phyloP scores from a whole-genome alignment of 2,329 filamentous ascomycete genomes.

The Sporothrix brunneoviolacea region DNA sequence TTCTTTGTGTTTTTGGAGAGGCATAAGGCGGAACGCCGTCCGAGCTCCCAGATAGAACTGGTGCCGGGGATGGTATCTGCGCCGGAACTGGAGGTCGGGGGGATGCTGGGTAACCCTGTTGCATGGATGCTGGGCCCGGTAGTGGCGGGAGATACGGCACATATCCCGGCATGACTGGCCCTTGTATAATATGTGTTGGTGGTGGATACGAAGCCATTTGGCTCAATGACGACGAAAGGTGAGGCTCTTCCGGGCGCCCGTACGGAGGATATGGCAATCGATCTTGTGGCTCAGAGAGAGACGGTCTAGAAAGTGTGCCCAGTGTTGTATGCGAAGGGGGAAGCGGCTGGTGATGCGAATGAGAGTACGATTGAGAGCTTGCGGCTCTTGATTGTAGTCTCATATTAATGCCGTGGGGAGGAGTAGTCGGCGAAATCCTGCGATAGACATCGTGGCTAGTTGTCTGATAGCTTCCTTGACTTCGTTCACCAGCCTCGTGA shows the following conservation, averaged over 20 bases:
- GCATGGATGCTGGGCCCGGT: conserved; percentile 16
- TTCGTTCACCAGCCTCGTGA: conserved; percentile 50
- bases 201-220: conserved; percentile 23
- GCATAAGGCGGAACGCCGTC: conserved; percentile 35
- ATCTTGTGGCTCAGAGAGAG: conserved; percentile 32
- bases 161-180: conserved; percentile 25
- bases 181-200: conserved; percentile 21
- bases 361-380: not conserved
- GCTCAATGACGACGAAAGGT: conserved; percentile 22
- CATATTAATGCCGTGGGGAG: conserved; percentile 29
- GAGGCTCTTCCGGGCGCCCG: conserved; percentile 29
- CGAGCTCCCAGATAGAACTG: conserved; percentile 15
- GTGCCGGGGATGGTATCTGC: conserved; percentile 36
- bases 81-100: conserved; percentile 33
- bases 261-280: conserved; percentile 33
- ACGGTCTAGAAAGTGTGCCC: conserved; percentile 25
- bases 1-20: conserved; percentile 56
- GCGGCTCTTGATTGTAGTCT: conserved; percentile 20
- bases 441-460: conserved; percentile 49
- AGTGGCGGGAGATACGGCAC: conserved; percentile 22
- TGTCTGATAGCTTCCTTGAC: conserved; percentile 40
- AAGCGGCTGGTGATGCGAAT: conserved; percentile 6
- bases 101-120: conserved; percentile 15
- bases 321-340: not conserved
- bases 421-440: conserved; percentile 28